These are phyloP conservation scores for Cladorrhinum sp. DNA, from an alignment of 2,329 filamentous ascomycete species.

Conservation along the genomic window DNA sequence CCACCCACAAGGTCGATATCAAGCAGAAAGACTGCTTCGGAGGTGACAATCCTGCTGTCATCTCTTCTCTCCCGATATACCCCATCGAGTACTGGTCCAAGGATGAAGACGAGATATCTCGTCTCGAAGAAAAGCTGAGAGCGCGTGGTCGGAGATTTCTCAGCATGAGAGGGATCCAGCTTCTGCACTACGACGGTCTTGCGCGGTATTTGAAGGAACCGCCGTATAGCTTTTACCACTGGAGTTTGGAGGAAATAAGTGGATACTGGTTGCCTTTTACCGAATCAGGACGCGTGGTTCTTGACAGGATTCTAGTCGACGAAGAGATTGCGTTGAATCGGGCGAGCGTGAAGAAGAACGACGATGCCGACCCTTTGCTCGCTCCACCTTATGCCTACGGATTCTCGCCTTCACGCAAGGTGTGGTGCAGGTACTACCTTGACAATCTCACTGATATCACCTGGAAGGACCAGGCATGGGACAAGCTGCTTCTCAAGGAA, in stretches of 20 bases:
- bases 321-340: neutral
- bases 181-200: conserved; percentile 15
- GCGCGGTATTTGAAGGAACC: conserved; percentile 23
- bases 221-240: conserved; percentile 14
- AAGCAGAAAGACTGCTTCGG: conserved; percentile 19
- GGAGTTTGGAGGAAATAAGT: neutral
- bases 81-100: neutral
- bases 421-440: conserved; percentile 30
- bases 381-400: conserved; percentile 31
- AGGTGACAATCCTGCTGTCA: neutral
- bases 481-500: conserved; percentile 27
- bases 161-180: neutral
- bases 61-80: neutral
- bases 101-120: neutral
- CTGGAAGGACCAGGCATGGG: conserved; percentile 24
- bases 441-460: conserved; percentile 25
- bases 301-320: conserved; percentile 24
- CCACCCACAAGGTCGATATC: conserved; percentile 11
- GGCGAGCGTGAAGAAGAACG: neutral
- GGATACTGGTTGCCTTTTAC: conserved; percentile 31
- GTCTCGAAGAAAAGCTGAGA: neutral
- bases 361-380: conserved; percentile 9
- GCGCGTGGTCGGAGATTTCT: conserved; percentile 1
- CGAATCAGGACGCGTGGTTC: conserved; percentile 29
- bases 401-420: conserved; percentile 29